Conservation (phyloP, 2,329 filamentous ascomycete genomes). For the Scedosporium apiospermum region DNA sequence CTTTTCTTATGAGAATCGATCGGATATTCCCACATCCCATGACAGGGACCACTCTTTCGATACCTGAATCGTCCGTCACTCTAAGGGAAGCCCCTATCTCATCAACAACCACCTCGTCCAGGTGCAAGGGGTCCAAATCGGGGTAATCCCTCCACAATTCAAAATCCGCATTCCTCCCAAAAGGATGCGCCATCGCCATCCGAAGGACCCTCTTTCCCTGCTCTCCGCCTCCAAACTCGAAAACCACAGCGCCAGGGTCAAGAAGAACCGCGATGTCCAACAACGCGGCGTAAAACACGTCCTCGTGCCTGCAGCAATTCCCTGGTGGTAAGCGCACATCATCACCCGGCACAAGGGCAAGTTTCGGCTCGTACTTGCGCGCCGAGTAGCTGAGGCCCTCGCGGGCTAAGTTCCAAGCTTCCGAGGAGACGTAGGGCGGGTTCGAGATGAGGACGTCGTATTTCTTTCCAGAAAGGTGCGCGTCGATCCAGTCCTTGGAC, state of each 20-base stretch:
- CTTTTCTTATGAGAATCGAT: constrained; percentile 26
- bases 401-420: constrained; percentile 26
- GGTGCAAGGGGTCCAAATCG: constrained; percentile 22
- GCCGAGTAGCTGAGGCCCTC: constrained; percentile 59
- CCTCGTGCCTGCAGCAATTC: constrained; percentile 25
- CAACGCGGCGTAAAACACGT: constrained; percentile 60
- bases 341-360: constrained; percentile 59
- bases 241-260: constrained; percentile 45
- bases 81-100: neutral
- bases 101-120: constrained; percentile 15
- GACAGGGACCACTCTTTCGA: constrained; percentile 14
- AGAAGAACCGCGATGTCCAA: constrained; percentile 42
- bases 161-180: constrained; percentile 24
- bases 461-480: constrained; percentile 11
- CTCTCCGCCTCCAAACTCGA: constrained; percentile 62
- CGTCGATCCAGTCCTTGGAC: constrained; percentile 24
- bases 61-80: constrained; percentile 14
- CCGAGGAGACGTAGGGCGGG: constrained; percentile 76
- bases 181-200: constrained; percentile 27
- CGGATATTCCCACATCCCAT: constrained; percentile 39
- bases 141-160: constrained; percentile 69
- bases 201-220: constrained; percentile 58
- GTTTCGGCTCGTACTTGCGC: constrained; percentile 67
- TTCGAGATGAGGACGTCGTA: constrained; percentile 74
- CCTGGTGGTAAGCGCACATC: constrained; percentile 16